Percentiles rank a stretch among this genome's conserved stretches.
phyloP scores from a whole-genome alignment of 108 stramenopile species.

The Epithemia pelagica region DNA sequence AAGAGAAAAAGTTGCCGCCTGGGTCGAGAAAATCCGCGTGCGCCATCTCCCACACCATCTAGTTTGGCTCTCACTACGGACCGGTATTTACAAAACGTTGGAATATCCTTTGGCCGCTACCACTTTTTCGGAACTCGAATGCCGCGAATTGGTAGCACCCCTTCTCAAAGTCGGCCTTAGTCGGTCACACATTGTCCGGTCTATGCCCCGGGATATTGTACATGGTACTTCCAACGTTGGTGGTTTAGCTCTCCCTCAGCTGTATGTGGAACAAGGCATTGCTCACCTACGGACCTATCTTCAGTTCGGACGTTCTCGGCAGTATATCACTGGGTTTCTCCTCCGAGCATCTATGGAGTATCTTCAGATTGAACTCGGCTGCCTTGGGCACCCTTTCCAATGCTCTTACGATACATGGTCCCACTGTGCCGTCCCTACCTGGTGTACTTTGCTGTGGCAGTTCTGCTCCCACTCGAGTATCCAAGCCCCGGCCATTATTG shows the following conservation, averaged over 20 bases:
- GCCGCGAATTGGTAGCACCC: no score
- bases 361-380: no score
- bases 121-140: neutral
- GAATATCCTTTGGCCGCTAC: neutral
- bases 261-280: neutral
- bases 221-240: neutral
- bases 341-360: no score
- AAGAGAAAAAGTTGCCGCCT: neutral
- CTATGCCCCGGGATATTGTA: neutral
- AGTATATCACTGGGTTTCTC: no score
- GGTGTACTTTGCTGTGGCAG: no score
- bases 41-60: neutral
- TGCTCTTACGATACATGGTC: no score
- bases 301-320: no score
- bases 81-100: neutral
- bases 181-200: neutral
- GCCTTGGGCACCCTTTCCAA: no score
- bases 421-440: no score
- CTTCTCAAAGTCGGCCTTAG: neutral
- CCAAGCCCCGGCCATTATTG: no score
- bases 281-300: no score
- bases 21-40: conserved; percentile 3
- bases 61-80: neutral
- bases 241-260: neutral
- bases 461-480: no score